Base-by-base conservation (phyloP, 1,284 basidiomycete genomes). In the Ceratobasidium sp. region DNA sequence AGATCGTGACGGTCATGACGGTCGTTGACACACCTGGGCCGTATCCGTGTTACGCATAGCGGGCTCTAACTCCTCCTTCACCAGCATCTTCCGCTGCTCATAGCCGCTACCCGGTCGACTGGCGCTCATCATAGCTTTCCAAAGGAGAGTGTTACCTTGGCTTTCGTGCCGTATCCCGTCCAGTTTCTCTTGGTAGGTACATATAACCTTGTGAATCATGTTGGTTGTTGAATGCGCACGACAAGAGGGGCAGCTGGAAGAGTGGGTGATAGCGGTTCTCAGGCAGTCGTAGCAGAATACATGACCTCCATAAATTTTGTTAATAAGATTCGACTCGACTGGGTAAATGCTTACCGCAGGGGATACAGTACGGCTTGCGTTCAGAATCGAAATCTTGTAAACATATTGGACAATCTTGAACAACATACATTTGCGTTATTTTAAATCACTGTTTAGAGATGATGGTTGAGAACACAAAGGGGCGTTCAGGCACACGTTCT, bases 341-440 rank as follows among this genome's bases (percentile, higher is more conserved):
- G n/a, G 15, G n/a, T 23, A 42, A 44, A 15, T 1, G n/a, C 40
- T 23, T 38, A 69, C 67, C 67, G 26, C 48, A 69, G 26, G 52
- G 48, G 2, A 33, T 69, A 33, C 50, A 50, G 38, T 54, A 56
- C 7, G 67, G 67, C 23, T 20, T 38, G 6, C 65, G 65, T 13
- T 56, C 67, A 1, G n/a, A 33, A 33, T 33, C 48, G 50, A 38
- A 69, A 3, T 3, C 50, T 23, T 33, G 15, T 28, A 52, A 17
- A 33, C 67, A 69, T 20, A 69, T 56, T 1, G 67, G 26, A 20
- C 67, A 69, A n/a, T 69, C 67, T n/a, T 38, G 48, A 12, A 69
- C 26, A 10, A 56, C 6, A 23, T 54, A 56, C 67, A 69, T 67
- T n/a, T n/a, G n/a, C n/a, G n/a, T n/a, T n/a, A n/a, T n/a, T n/a